A percentile compares a stretch with the other conserved stretches of the same genome.
phyloP scores from a whole-genome alignment of 2,329 filamentous ascomycete genomes.

The Albifimbria verrucaria region DNA sequence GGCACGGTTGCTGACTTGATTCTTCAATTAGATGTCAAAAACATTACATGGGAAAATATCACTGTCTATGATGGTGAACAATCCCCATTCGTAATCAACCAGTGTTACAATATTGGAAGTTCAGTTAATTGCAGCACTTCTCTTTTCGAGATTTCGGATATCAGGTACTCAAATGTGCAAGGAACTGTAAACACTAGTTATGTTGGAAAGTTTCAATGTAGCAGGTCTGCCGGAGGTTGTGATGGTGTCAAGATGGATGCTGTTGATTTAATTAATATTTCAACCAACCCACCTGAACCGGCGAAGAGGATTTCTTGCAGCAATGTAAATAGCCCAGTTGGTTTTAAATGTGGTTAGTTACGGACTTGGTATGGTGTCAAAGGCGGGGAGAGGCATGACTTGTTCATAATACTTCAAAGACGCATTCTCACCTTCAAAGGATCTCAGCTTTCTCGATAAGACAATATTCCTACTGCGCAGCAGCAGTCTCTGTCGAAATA shows the following conservation, averaged over 20 bases:
- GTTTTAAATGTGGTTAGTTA: too few relatives aligned
- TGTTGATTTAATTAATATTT: background rate
- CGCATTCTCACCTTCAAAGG: too few relatives aligned
- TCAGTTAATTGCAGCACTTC: background rate
- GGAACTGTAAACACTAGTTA: background rate
- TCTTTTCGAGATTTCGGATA: background rate
- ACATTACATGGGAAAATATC: background rate
- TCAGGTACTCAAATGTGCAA: background rate
- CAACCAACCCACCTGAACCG: too few relatives aligned
- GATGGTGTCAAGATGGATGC: background rate
- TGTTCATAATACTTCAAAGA: too few relatives aligned
- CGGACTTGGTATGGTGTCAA: too few relatives aligned
- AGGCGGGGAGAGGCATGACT: too few relatives aligned
- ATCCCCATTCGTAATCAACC: background rate
- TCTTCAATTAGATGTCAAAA: background rate
- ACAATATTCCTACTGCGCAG: too few relatives aligned
- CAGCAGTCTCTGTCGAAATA: too few relatives aligned
- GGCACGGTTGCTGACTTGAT: background rate
- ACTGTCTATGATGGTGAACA: background rate
- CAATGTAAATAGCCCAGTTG: too few relatives aligned
- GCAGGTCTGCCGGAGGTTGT: background rate
- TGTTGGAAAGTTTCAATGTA: background rate
- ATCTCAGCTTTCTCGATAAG: too few relatives aligned
- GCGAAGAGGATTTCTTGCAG: too few relatives aligned
- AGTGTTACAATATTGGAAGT: background rate